These are phyloP conservation scores for Fusarium sp. DNA, from an alignment of 2,329 filamentous ascomycete species.

Conservation along the genomic window DNA sequence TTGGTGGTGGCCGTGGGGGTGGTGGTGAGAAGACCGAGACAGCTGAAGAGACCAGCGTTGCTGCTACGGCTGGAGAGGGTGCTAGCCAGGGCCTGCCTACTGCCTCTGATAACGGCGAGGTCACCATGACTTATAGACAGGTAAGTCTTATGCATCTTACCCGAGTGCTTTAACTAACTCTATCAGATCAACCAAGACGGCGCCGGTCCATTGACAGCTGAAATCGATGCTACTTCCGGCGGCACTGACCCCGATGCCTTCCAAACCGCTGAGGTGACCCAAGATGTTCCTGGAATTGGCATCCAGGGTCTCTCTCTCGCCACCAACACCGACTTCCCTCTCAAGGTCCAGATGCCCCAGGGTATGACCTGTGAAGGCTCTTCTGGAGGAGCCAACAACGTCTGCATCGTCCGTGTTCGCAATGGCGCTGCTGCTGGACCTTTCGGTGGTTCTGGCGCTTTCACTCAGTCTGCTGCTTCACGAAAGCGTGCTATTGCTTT, in stretches of 20 bases:
- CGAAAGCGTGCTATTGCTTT: slow-evolving; percentile 72
- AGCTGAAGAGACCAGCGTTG: slow-evolving; percentile 57
- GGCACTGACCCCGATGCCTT: slow-evolving; percentile 71
- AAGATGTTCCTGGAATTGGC: slow-evolving; percentile 70
- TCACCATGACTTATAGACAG: slow-evolving; percentile 72
- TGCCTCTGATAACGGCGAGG: slow-evolving; percentile 67
- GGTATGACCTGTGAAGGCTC: slow-evolving; percentile 74
- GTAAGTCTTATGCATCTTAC: background rate
- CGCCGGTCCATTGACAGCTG: slow-evolving; percentile 71
- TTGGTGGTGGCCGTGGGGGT: slow-evolving; percentile 31
- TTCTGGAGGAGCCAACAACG: slow-evolving; percentile 68
- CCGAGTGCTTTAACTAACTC: background rate
- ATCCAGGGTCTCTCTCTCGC: slow-evolving; percentile 68
- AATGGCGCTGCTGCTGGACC: slow-evolving; percentile 72
- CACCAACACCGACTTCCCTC: slow-evolving; percentile 71
- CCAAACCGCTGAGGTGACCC: slow-evolving; percentile 67
- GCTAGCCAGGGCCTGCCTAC: slow-evolving; percentile 69
- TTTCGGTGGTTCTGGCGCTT: slow-evolving; percentile 74
- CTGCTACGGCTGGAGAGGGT: slow-evolving; percentile 65
- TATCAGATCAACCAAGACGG: slow-evolving; percentile 76
- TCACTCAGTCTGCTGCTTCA: slow-evolving; percentile 69
- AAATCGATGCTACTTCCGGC: slow-evolving; percentile 71
- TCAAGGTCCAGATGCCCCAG: slow-evolving; percentile 73
- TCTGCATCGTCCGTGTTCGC: slow-evolving; percentile 73
- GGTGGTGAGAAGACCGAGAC: slow-evolving; percentile 53